A percentile compares a stretch with the other conserved stretches of the same genome.
phyloP scores from a whole-genome alignment of 2,329 filamentous ascomycete species.

The Tolypocladium ophioglossoides region DNA sequence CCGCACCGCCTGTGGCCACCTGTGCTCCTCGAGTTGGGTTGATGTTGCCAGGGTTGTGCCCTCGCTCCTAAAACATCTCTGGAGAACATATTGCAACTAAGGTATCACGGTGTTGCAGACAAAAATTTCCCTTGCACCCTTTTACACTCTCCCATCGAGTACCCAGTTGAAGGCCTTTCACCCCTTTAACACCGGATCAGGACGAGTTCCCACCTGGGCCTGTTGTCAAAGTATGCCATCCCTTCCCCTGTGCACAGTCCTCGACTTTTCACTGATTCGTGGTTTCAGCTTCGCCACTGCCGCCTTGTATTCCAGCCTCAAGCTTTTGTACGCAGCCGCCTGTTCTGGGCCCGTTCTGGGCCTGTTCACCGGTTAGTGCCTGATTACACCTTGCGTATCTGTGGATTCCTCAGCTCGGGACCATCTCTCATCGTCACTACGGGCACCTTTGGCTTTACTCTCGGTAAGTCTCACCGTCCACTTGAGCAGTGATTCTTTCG shows the following conservation, averaged over 20 bases:
- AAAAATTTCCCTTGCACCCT: no score
- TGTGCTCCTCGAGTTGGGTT: background rate
- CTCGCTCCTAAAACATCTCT: no score
- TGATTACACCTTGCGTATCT: background rate
- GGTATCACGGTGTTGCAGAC: no score
- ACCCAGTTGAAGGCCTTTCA: no score
- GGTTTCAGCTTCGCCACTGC: background rate
- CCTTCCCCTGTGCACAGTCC: no score
- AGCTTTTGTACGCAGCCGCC: background rate
- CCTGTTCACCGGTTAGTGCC: background rate
- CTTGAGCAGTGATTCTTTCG: no score
- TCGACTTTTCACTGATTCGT: background rate
- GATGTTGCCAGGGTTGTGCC: background rate
- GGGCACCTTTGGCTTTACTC: background rate
- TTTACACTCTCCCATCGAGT: no score
- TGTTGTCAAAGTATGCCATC: no score
- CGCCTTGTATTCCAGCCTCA: background rate
- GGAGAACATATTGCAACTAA: no score
- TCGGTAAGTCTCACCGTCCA: background rate
- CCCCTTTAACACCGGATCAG: no score
- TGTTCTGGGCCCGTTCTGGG: background rate
- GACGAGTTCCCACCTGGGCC: no score
- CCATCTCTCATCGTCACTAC: background rate
- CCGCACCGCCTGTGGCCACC: background rate
- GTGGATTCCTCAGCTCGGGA: background rate